Conservation (phyloP, 176 grass and related monocot genomes). For the Triticum aestivum region DNA sequence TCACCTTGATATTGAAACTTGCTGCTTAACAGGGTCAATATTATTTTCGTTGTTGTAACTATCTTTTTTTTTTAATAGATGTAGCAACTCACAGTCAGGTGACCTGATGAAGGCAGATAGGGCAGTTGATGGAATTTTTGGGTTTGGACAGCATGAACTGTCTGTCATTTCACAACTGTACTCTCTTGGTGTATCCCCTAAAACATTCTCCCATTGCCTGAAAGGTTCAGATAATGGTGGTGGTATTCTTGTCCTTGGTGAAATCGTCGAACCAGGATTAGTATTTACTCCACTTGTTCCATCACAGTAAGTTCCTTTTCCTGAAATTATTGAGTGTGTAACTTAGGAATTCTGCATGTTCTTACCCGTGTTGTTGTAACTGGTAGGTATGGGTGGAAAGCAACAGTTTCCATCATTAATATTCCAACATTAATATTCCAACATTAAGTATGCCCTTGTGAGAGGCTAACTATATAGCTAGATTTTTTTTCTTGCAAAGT, state of each 20-base stretch:
- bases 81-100: constrained; percentile 86
- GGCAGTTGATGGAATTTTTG: constrained; percentile 96
- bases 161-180: constrained; percentile 88
- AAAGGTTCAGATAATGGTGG: constrained; percentile 92
- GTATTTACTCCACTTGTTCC: constrained; percentile 93
- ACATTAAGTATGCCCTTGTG: neutral
- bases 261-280: constrained; percentile 86
- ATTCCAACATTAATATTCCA: neutral
- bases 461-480: neutral
- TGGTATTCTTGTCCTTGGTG: constrained; percentile 90
- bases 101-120: constrained; percentile 87
- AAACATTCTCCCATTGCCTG: constrained; percentile 93
- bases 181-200: constrained; percentile 67
- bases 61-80: constrained; percentile 50
- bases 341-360: constrained; percentile 11
- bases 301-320: constrained; percentile 67
- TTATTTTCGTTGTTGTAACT: neutral
- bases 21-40: neutral
- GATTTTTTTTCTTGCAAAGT: neutral
- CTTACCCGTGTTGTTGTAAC: constrained; percentile 1
- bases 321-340: neutral
- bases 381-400: neutral
- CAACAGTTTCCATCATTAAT: neutral
- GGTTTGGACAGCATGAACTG: constrained; percentile 81
- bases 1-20: neutral